Base-by-base conservation (phyloP, 2,329 filamentous ascomycete species). In the Xylaria sp. region DNA sequence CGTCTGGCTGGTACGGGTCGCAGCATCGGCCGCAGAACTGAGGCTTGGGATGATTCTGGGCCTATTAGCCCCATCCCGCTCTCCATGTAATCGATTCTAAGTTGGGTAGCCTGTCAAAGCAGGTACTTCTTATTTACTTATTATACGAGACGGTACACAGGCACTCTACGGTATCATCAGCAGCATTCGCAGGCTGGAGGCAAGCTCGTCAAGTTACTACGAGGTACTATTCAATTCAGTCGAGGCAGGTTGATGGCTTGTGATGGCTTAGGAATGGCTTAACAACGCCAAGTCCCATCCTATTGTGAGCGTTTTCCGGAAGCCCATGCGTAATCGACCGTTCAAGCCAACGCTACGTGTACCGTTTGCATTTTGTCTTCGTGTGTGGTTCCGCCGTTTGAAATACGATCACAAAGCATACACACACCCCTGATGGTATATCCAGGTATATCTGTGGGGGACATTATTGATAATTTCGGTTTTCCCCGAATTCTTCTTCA, bases 11-110 rank as follows among this genome's bases (percentile, higher is more conserved):
- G 71, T 66, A 67, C 51, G 68, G 72, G 73, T 70, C 71, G 73
- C 73, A 75, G 72, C 67, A 70, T 66, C 67, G 73, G 73, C 72
- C 73, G 73, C 73, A 75, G 73, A 73, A 70, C 67, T 67, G 67
- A 70, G 67, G 55, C 63, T 69, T 65, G 69, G 71, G 67, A 70
- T 73, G 71, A 73, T 72, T 73, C 65, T 64, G 60, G 58, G 37
- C 64, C 64, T 46, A 61, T 59, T 57, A 63, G 55, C 33, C 57
- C 61, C 57, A 57, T 63, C 56, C 17, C 57, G 60, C 19, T 55
- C 40, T 47, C 55, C 25, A n/a, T 37, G 47, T 50, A 23, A n/a
- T n/a, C n/a, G n/a, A n/a, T n/a, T n/a, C n/a, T n/a, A n/a, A n/a
- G n/a, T n/a, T n/a, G n/a, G n/a, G n/a, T n/a, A n/a, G n/a, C n/a